Base-by-base conservation (phyloP, 2,329 filamentous ascomycete species). In the Fusarium sp. region DNA sequence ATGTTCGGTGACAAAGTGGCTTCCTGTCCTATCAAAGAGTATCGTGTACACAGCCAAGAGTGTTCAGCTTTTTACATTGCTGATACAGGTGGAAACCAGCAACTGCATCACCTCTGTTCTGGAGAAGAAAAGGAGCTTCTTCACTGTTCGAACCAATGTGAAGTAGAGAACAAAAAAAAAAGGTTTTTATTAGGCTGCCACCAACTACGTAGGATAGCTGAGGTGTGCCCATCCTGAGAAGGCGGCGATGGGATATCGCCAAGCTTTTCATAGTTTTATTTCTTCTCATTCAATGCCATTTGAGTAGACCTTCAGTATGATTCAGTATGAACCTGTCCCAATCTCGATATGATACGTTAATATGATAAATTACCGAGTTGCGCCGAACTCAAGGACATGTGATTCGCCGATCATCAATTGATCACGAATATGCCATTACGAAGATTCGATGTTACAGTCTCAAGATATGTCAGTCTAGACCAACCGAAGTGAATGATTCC, bases 361-460 rank as follows among this genome's bases (percentile, higher is more conserved):
- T 18, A 6, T 29, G 43, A 54, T n/a, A 38, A 21, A 39, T 44
- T 24, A 7, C 12, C 26, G 26, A 53, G 37, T 44, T 39, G 20
- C 49, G 42, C 49, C 24, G 24, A 42, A 16, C 33, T 35, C 16
- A 35, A 21, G 18, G 8, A n/a, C n/a, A 37, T 33, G 23, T 44
- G 38, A 63, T 57, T 49, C 42, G 43, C 18, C 8, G 5, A 37
- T 20, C 23, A 23, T 62, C 26, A 66, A 42, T 47, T 67, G 24
- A 57, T 67, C 63, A 66, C 56, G 23, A 64, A 47, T 38, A 57
- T 18, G 16, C 6, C n/a, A n/a, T n/a, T n/a, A n/a, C n/a, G n/a
- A n/a, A n/a, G n/a, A 8, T 13, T 21, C 31, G 12, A 44, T 13
- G 12, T 24, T 26, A 28, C 33, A 11, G 4, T 16, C 5, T 39